phyloP scores from a whole-genome alignment of 2,329 filamentous ascomycete genomes.

The Ambrosiella cleistominuta region DNA sequence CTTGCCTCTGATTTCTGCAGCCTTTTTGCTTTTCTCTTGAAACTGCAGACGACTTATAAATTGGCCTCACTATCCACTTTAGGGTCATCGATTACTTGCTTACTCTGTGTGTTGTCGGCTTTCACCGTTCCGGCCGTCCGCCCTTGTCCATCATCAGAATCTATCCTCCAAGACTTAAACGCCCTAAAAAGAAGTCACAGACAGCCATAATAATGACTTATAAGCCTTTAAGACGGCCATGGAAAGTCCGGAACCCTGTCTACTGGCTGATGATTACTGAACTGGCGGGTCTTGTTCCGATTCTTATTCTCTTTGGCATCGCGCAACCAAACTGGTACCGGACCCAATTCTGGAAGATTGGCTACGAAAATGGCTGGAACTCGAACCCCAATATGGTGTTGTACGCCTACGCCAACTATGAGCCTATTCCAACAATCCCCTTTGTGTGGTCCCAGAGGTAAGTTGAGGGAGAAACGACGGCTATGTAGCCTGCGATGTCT shows the following conservation, averaged over 20 bases:
- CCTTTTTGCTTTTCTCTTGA: too few species aligned
- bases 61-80: too few species aligned
- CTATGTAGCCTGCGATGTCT: too few species aligned
- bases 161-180: too few species aligned
- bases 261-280: slow-evolving; percentile 49
- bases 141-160: too few species aligned
- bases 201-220: slow-evolving; percentile 21
- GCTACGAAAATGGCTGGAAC: slow-evolving; percentile 54
- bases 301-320: slow-evolving; percentile 54
- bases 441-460: slow-evolving; percentile 59
- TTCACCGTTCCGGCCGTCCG: too few species aligned
- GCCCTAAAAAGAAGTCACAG: not conserved
- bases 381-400: slow-evolving; percentile 52
- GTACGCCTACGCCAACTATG: slow-evolving; percentile 58
- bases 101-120: not conserved
- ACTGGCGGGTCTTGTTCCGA: slow-evolving; percentile 44
- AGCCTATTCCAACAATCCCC: slow-evolving; percentile 41
- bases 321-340: slow-evolving; percentile 57
- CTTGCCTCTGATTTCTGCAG: too few species aligned
- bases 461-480: slow-evolving; percentile 18
- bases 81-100: not conserved
- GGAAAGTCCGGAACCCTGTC: slow-evolving; percentile 39
- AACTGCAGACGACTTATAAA: too few species aligned
- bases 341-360: slow-evolving; percentile 55
- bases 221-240: slow-evolving; percentile 40